Conservation (phyloP, 257 asterid genomes). For the Solanum ossicruentum region DNA sequence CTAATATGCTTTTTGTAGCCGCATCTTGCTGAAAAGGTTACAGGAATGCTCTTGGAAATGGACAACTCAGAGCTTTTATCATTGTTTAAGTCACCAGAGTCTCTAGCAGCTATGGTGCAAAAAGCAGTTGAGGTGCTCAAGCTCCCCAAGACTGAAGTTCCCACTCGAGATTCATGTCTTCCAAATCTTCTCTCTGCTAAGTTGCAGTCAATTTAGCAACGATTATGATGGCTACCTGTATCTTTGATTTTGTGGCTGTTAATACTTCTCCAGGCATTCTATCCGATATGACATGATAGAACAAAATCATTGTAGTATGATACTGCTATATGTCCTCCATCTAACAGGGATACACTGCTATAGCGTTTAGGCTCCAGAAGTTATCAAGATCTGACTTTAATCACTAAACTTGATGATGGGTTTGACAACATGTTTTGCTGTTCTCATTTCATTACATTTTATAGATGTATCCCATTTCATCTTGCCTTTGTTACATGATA, state of each 20-base stretch:
- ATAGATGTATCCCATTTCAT: not conserved
- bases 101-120: slow-evolving; percentile 54
- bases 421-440: not conserved
- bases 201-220: slow-evolving; percentile 41
- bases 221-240: not conserved
- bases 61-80: slow-evolving; percentile 60
- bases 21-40: slow-evolving; percentile 63
- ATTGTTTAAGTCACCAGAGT: slow-evolving; percentile 61
- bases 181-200: slow-evolving; percentile 33
- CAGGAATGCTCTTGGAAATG: slow-evolving; percentile 96
- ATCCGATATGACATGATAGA: not conserved
- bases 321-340: not conserved
- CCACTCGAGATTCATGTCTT: slow-evolving; percentile 39
- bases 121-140: slow-evolving; percentile 68
- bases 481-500: not conserved
- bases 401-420: not conserved
- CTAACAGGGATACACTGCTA: not conserved
- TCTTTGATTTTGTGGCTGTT: not conserved
- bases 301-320: not conserved
- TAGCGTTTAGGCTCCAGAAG: not conserved
- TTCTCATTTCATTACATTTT: not conserved
- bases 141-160: slow-evolving; percentile 33
- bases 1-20: slow-evolving; percentile 25
- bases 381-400: not conserved
- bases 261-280: not conserved